Evolutionary conservation across 2,329 filamentous ascomycete species (phyloP), one percentile per base, ranked within the genome.

Genomic region (Trichoderma sp.): DNA sequence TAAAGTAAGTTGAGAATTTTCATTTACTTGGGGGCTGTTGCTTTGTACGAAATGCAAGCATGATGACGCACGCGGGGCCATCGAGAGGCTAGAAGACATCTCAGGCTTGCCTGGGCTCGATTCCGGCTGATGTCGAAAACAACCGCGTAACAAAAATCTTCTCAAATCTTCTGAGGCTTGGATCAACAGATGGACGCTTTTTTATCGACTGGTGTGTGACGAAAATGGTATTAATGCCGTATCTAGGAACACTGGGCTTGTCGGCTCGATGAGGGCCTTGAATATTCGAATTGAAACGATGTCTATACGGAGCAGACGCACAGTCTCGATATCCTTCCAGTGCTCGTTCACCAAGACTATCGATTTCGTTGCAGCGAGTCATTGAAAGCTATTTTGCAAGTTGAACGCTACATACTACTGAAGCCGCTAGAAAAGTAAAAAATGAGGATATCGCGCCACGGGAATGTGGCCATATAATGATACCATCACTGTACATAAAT

Each of bases 61-160:
- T 81, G 82, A 85, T 85, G 83, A 85, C 82, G 81, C 61, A 78
- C 80, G 83, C 83, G 83, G 83, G 83, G 83, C 83, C 83, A 85
- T 83, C 83, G 77, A 77, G 66, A 68, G 46, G 69, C 51, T 59
- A 30, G 30, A 59, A 49, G 46, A 10, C 26, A n/a, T 11, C 28
- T 28, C 34, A 67, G 71, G 73, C 69, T 68, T 69, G 71, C 72
- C 68, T 69, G 69, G 71, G 65, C 75, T 71, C 76, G 64, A 58
- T 26, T 75, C 74, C 70, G 75, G 74, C 73, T 76, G 70, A 80
- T 89, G 87, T 80, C 85, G 88, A 86, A 79, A 86, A 86, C 80
- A 84, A 87, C 88, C 89, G 88, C 87, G 82, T 82, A 81, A 83
- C 79, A 72, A 77, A 79, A 81, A 89, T 90, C 88, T 90, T 90